Evolutionary conservation across 176 grass and related monocot genomes (phyloP).

Genomic region (Hsuehochloa calcarea): DNA sequence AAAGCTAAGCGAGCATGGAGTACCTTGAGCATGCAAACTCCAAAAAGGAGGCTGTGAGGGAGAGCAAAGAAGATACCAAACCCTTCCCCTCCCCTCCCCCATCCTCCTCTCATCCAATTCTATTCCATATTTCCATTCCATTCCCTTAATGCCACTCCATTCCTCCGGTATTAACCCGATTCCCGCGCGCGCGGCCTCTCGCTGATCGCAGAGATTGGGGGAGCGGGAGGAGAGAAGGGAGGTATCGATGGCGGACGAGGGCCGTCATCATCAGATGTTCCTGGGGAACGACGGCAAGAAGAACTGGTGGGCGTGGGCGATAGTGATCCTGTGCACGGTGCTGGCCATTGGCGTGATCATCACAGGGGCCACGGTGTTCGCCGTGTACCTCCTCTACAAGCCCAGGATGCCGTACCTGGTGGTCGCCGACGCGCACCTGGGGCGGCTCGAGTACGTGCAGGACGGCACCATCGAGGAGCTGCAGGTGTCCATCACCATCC

Average conservation of each 20-base stretch:
- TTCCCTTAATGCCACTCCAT: slow-evolving; percentile 12
- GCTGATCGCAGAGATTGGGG: too few species aligned
- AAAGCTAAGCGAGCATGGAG: slow-evolving; percentile 16
- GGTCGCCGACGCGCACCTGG: slow-evolving; percentile 49
- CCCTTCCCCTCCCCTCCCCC: slow-evolving; percentile 25
- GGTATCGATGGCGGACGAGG: too few species aligned
- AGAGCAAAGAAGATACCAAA: slow-evolving; percentile 81
- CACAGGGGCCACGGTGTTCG: slow-evolving; percentile 56
- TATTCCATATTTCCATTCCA: not conserved
- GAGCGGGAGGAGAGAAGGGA: too few species aligned
- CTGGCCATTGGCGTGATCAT: slow-evolving; percentile 57
- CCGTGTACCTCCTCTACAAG: slow-evolving; percentile 74
- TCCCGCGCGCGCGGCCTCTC: not conserved
- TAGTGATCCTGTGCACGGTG: slow-evolving; percentile 52
- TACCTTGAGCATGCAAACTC: slow-evolving; percentile 25
- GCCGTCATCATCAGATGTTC: not conserved
- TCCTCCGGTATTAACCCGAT: not conserved
- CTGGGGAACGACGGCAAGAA: not conserved
- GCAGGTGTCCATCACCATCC: slow-evolving; percentile 28
- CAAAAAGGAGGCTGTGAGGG: slow-evolving; percentile 26
- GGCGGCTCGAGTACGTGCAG: slow-evolving; percentile 40
- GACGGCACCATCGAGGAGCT: slow-evolving; percentile 45
- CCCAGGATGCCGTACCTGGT: slow-evolving; percentile 69
- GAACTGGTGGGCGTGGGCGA: slow-evolving; percentile 18
- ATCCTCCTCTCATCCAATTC: not conserved